Base-by-base conservation (phyloP, 805 yeast genomes). In the Cyberlindnera euphorbiiphila region DNA sequence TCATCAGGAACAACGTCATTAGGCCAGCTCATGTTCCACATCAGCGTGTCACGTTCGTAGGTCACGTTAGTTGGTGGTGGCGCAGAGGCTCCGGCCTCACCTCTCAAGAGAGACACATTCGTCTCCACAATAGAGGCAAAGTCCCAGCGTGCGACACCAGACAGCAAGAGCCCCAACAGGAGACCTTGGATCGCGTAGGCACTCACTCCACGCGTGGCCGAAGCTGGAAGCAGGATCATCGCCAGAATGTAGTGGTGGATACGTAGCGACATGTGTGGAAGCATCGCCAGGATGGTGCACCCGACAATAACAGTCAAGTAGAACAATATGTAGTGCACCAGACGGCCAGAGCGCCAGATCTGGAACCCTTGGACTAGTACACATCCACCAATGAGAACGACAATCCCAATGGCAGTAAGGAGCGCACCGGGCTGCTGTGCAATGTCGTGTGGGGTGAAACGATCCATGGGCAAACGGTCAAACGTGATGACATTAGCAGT, bases 81-180 rank as follows among this genome's bases (percentile, higher is more conserved):
- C 11, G 56, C 42, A 6, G 62, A 51, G 4, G 54, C 78, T 30
- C 76, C 72, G 0, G 94, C 89, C 49, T 85, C 95, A 14, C 83
- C 83, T 47, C 97, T 67, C 39, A 77, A 57, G 29, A 89, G 58
- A 3, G 85, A 71, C 5, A 69, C 62, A 18, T 72, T 72, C 0
- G 96, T 85, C 54, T 91, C 96, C 2, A 85, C 78, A 39, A 91
- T 77, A 11, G 96, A 79, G 3, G 94, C 97, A 52, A 84, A 79
- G 39, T 93, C 97, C 98, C 98, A 91, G 39, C 94, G 67, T 0
- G 94, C 76, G 2, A 86, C 78, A 0, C 98, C 98, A 16, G 89
- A 82, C 6, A 88, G 67, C 34, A 84, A 70, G 30, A 91, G 65
- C 0, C 97, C 98, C 1, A 86, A 57, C 17, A 91, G 63, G 1